Evolutionary conservation across 1,284 basidiomycete species (phyloP), one percentile per base, ranked within the genome.

Genomic region (Sanghuangporus baumii): DNA sequence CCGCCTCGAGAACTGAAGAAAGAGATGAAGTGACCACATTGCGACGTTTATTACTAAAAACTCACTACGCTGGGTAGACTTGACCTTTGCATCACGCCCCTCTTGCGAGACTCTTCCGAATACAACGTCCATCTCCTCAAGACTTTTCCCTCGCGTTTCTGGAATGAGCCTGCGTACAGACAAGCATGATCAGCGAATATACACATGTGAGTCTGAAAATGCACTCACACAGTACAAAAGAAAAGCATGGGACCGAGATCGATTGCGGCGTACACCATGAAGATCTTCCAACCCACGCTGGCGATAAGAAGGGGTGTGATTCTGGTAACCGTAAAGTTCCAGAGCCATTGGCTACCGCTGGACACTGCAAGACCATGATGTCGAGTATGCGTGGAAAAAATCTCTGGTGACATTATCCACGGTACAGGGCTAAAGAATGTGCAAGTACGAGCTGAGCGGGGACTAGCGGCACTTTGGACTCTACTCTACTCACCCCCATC

Each of bases 101-200:
- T 85, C 86, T 23, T 76, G 76, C 20, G 80, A 79, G 34, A 91
- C 80, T 0, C 85, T 69, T 3, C 89, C 91, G 68, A 94, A 93
- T 67, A 93, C 79, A 69, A 93, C 73, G 71, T 93, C 91, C 89
- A 93, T 91, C 69, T 89, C 87, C 69, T 90, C 88, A 66, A 91
- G 74, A 69, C 82, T 84, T 62, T 81, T 80, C 7, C 88, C 88
- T 71, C 88, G 87, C 5, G 90, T 93, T 75, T 93, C 91, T 0
- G 89, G 88, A 64, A 88, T 82, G 31, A 85, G 57, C 1, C 85
- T 86, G 75, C 65, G 74, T 74, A 38, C 77, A 71, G 70, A 75
- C 76, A 59, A 81, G 41, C 64, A 52, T 41, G 41, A 73, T 57
- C 6, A 36, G 36, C 16, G 34, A 14, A 52, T 14, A 26, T 14